phyloP scores from a whole-genome alignment of 2,329 filamentous ascomycete species.

The Pseudogymnoascus sp. region DNA sequence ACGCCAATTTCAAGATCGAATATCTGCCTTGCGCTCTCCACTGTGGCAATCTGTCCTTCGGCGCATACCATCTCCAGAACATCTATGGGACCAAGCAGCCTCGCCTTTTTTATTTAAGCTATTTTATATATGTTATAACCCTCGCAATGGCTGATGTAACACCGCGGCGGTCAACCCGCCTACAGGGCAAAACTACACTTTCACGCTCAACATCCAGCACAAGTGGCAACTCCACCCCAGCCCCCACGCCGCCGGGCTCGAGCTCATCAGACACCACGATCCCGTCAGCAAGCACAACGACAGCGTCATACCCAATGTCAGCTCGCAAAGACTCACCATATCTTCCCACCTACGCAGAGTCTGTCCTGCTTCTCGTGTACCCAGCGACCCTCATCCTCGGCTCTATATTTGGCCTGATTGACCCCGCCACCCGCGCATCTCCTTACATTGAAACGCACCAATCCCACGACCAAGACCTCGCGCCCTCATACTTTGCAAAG shows the following conservation, averaged over 20 bases:
- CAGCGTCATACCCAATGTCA: constrained; percentile 14
- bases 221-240: not conserved
- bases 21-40: constrained; percentile 1
- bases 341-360: constrained; percentile 63
- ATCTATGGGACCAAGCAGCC: constrained; percentile 10
- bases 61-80: constrained; percentile 14
- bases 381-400: constrained; percentile 73
- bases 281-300: constrained; percentile 7
- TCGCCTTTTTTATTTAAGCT: not conserved
- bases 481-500: constrained; percentile 83
- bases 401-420: constrained; percentile 70
- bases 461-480: constrained; percentile 51
- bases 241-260: constrained; percentile 14
- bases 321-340: constrained; percentile 41
- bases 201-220: not conserved
- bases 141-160: constrained; percentile 20
- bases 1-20: constrained; percentile 2
- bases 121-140: constrained; percentile 21
- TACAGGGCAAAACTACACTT: constrained; percentile 18
- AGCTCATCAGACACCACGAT: constrained; percentile 10
- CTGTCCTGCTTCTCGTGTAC: constrained; percentile 60
- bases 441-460: constrained; percentile 57
- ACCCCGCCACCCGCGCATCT: constrained; percentile 58
- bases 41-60: constrained; percentile 17
- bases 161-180: constrained; percentile 24